Evolutionary conservation across 106 monocot genomes (phyloP), one percentile per base, ranked within the genome.

Genomic region (Phalaenopsis equestris): DNA sequence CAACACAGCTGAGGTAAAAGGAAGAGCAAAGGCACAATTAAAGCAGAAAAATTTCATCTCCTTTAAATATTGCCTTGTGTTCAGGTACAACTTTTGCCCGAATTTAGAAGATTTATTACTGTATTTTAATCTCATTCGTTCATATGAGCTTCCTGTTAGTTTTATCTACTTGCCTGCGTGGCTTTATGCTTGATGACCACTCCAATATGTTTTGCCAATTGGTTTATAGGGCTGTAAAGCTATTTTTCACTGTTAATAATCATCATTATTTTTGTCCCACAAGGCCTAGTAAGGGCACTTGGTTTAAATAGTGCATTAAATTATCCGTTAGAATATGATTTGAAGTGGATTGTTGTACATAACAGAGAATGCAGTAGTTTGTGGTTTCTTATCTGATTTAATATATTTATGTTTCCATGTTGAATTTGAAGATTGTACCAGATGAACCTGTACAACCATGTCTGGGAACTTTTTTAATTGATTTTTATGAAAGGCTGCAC

Each of bases 221-320:
- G 43, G 17, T 75, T 75, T 75, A 21, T 75, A 45, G 74, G 14
- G 41, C 43, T 75, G 74, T 75, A 75, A 75, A 75, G 37, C 43
- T 45, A 75, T 45, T 75, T 73, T 0, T 70, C 38, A 70, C 72
- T 72, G 36, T 72, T 72, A 41, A 72, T 72, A 72, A 41, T 38
- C 30, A 15, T 41, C 64, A 21, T 21, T n/a, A 65, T 65, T 65
- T 24, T 65, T 65, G n/a, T 24, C 24, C 7, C 52, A 52, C 14
- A 48, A 48, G 48, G 7, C 7, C 7, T 6, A 9, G 11, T 48
- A 48, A 48, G 48, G 10, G 6, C 7, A 45, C 7, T 45, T 45
- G 45, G 45, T 3, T 45, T 45, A 45, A 3, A 3, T 10, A 48
- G 48, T 48, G 48, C 48, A 48, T 48, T 48, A 48, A 48, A 9